Evolutionary conservation across 345 rosid species (phyloP), one percentile per base, ranked within the genome.

Genomic region (Eucalyptus guilfoylei): DNA sequence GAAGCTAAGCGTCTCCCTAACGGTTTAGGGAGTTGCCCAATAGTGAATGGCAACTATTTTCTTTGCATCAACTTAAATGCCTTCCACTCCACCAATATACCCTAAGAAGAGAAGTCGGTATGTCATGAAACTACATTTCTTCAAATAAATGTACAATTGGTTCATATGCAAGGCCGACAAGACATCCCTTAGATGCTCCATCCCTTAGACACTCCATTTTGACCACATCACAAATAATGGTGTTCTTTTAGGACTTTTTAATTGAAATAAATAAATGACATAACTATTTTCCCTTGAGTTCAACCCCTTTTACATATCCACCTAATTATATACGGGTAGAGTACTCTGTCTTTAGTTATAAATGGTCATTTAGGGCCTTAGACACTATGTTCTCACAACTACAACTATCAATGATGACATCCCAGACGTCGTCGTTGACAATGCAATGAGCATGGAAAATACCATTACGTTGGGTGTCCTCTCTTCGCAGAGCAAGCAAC

Each of bases 401-500:
- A 7, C 42, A 67, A 11, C 86, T 40, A 17, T 87, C 16, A 14
- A 76, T 80, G 6, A 90, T 81, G 17, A 86, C 42, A 47, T 87
- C n/a, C 28, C 14, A 86, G 0, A 60, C 1, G 0, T 28, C 12
- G 0, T 21, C 32, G 4, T 55, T 90, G 6, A 90, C 23, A 4
- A 7, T 54, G 24, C 47, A 45, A 24, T 6, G 13, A 60, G 62
- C 62, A 32, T 49, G 88, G 45, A 89, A 47, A 14, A 89, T 26
- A 7, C 30, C 23, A 87, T 87, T 19, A 7, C 32, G 1, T 30
- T 87, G 16, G 7, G 83, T 28, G 10, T 86, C 32, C 11, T 89
- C 76, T 50, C 17, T 44, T 37, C 0, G 3, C 0, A 1, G 0
- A 11, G 67, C 76, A 19, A 47, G 42, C 9, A 62, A 44, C 1